Base-by-base conservation (phyloP, 2,329 filamentous ascomycete genomes). In the Emergomyces orientalis region DNA sequence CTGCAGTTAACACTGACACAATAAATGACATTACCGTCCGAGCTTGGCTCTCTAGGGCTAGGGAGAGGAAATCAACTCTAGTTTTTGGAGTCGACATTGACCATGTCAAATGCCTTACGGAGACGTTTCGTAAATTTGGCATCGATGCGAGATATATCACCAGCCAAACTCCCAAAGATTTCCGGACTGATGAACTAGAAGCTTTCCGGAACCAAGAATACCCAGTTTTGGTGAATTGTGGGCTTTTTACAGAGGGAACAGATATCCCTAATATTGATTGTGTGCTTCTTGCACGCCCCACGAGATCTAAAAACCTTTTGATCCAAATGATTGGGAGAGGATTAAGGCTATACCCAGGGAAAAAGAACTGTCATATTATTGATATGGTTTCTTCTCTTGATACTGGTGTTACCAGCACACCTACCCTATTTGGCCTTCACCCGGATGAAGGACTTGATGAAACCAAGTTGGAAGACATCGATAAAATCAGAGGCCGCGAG, bases 231-330 rank as follows among this genome's bases (percentile, higher is more conserved):
- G 78, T 99, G 60, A 99, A 99, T 73, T 97, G 94, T 71, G 92
- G 92, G 9, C 89, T 99, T 49, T 97, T 96, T 71, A 97, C 93
- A 0, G 94, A 99, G 77, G 94, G 94, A 1, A 99, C 94, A 0
- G 94, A 99, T 71, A 96, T 99, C 39, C 94, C 95, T 6, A 97
- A 96, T 72, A 90, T 99, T 67, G 94, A 99, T 77, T 97, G 94
- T 71, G 85, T 99, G 30, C 73, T 99, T 9, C 82, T 99, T 9
- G 91, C 89, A 3, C 82, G 94, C 30, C 94, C 94, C 0, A 99
- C 94, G 1, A 87, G 88, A 68, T 97, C 94, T 19, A 86, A 89
- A n/a, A 97, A 97, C 69, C 79, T 99, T 2, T 84, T 99, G 1
- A 86, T 97, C 0, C 94, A 99, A 75, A 99, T 99, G 94, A 96